Percentiles rank a stretch among this genome's conserved stretches.
phyloP scores from a whole-genome alignment of 495 filamentous ascomycete species.

The Aspergillus affinis region DNA sequence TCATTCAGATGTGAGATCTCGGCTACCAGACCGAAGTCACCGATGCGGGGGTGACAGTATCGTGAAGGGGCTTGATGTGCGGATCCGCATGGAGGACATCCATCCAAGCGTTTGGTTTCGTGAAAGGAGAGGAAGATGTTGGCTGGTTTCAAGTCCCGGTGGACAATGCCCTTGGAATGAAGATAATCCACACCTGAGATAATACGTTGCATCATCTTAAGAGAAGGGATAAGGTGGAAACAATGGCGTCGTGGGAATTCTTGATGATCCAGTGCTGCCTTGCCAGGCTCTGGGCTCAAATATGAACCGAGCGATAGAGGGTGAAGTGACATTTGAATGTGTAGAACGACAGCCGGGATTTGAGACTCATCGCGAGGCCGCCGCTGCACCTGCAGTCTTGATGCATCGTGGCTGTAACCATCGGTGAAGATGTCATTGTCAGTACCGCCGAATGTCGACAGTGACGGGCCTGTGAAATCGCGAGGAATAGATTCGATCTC shows the following conservation, averaged over 20 bases:
- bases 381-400: slow-evolving; percentile 36
- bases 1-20: slow-evolving; percentile 49
- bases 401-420: slow-evolving; percentile 43
- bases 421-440: slow-evolving; percentile 54
- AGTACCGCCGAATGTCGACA: slow-evolving; percentile 34
- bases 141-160: slow-evolving; percentile 71
- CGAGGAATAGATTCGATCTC: slow-evolving; percentile 45
- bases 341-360: slow-evolving; percentile 44
- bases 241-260: slow-evolving; percentile 42
- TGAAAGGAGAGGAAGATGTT: slow-evolving; percentile 60
- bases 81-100: slow-evolving; percentile 34
- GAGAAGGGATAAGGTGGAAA: slow-evolving; percentile 46
- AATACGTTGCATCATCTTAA: slow-evolving; percentile 44
- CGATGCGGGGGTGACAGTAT: slow-evolving; percentile 51
- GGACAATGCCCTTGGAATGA: slow-evolving; percentile 59
- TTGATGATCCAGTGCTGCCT: slow-evolving; percentile 1
- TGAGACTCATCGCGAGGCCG: slow-evolving; percentile 26
- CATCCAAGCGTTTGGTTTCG: slow-evolving; percentile 25
- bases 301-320: slow-evolving; percentile 50
- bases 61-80: slow-evolving; percentile 21
- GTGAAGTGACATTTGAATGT: slow-evolving; percentile 57
- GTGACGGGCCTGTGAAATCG: slow-evolving; percentile 29
- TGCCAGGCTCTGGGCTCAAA: slow-evolving; percentile 33
- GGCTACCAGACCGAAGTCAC: slow-evolving; percentile 55
- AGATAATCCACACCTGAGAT: slow-evolving; percentile 58